Conservation (phyloP, 257 asterid genomes). For the Penstemon newberryi region DNA sequence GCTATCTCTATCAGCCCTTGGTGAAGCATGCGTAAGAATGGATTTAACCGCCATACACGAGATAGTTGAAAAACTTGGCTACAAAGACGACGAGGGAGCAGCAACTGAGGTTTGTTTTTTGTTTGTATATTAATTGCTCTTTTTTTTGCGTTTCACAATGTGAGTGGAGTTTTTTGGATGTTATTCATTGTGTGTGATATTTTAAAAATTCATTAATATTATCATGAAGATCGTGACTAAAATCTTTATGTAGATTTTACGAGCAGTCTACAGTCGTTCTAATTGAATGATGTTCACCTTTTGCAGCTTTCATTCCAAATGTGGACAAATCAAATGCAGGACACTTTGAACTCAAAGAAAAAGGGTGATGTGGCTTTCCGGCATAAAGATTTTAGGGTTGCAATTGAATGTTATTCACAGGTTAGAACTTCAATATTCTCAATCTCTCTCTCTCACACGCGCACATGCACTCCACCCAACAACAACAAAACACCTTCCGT, state of each 20-base stretch:
- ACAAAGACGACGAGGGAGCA: constrained; percentile 86
- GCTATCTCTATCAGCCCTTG: constrained; percentile 40
- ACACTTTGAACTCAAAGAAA: constrained; percentile 65
- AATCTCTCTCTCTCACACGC: background rate
- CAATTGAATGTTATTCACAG: constrained; percentile 63
- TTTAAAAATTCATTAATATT: background rate
- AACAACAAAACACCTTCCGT: background rate
- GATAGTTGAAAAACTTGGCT: constrained; percentile 68
- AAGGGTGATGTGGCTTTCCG: constrained; percentile 67
- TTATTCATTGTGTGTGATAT: background rate
- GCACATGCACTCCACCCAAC: no score
- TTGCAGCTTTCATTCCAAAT: constrained; percentile 70
- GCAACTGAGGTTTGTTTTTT: constrained; percentile 64
- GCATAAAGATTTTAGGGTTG: constrained; percentile 53
- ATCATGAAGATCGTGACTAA: background rate
- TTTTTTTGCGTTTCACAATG: background rate
- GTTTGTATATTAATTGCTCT: background rate
- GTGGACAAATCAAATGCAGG: constrained; percentile 86
- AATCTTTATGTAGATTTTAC: no score
- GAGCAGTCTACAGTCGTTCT: background rate
- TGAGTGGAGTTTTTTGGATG: no score
- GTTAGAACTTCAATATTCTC: constrained; percentile 27
- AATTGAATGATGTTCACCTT: constrained; percentile 17
- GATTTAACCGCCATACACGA: constrained; percentile 92
- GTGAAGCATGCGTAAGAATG: constrained; percentile 86